These are phyloP conservation scores for Coemansia sp. DNA, from an alignment of 192 early-diverging fungal species.

Conservation along the genomic window DNA sequence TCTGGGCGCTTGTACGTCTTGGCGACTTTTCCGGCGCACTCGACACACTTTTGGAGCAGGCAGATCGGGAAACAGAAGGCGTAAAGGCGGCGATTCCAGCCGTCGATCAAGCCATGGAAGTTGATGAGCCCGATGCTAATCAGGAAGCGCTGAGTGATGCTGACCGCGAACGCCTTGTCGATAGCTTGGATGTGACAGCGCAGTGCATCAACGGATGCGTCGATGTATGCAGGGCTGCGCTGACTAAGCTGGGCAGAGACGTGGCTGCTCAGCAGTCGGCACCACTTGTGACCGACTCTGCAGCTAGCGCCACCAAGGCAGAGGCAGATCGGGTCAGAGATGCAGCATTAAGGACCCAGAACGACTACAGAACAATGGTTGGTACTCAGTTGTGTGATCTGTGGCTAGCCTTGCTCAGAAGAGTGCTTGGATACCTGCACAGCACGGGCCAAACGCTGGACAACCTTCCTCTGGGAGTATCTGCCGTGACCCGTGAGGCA, in stretches of 20 bases:
- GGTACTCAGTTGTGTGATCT: conserved; percentile 46
- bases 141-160: conserved; percentile 21
- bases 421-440: conserved; percentile 42
- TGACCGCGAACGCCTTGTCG: conserved; percentile 41
- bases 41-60: conserved; percentile 28
- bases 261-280: conserved; percentile 21
- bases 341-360: conserved; percentile 14
- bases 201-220: conserved; percentile 32
- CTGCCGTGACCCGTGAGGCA: conserved; percentile 24
- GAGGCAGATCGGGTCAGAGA: conserved; percentile 1
- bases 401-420: conserved; percentile 42
- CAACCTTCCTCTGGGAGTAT: conserved; percentile 1
- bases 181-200: conserved; percentile 28
- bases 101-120: neutral
- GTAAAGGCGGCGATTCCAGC: conserved; percentile 24
- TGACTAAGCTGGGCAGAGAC: conserved; percentile 33
- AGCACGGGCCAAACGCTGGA: conserved; percentile 35
- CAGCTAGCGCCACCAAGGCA: neutral
- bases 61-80: conserved; percentile 27
- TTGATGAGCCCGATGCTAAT: neutral
- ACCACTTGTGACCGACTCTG: neutral
- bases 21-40: conserved; percentile 52
- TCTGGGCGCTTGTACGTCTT: conserved; percentile 44
- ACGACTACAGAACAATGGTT: conserved; percentile 32
- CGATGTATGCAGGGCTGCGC: conserved; percentile 38